phyloP scores from a whole-genome alignment of 345 rosid species.

The Citrus glauca region DNA sequence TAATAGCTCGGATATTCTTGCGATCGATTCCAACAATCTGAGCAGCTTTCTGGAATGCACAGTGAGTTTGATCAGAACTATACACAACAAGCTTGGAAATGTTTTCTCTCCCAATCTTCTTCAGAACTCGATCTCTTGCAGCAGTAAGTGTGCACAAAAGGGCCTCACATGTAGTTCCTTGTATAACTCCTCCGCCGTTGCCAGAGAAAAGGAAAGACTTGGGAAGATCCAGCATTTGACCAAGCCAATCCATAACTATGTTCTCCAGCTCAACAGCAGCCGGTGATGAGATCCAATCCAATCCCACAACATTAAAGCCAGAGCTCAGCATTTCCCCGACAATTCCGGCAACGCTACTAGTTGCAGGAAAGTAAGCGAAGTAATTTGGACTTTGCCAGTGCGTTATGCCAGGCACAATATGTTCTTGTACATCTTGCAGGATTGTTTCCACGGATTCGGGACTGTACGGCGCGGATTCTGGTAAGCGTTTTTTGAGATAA shows the following conservation, averaged over 20 bases:
- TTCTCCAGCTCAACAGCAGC: no score
- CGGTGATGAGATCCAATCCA: slow-evolving; percentile 27
- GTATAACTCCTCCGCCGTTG: no score
- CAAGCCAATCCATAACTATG: no score
- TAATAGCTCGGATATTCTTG: slow-evolving; percentile 36
- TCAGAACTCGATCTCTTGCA: slow-evolving; percentile 20
- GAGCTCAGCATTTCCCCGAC: slow-evolving; percentile 34
- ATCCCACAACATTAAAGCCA: slow-evolving; percentile 39
- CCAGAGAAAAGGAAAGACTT: no score
- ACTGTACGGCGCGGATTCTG: slow-evolving; percentile 25
- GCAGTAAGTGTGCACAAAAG: slow-evolving; percentile 26
- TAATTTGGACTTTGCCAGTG: slow-evolving; percentile 45
- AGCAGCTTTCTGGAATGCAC: slow-evolving; percentile 2
- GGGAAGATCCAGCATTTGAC: no score
- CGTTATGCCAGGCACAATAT: slow-evolving; percentile 40
- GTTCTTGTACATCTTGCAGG: slow-evolving; percentile 26
- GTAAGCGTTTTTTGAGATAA: slow-evolving; percentile 28
- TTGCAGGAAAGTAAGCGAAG: slow-evolving; percentile 35
- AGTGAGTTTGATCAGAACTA: slow-evolving; percentile 40
- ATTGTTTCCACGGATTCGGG: slow-evolving; percentile 33
- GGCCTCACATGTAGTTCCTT: no score
- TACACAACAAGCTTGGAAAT: slow-evolving; percentile 36
- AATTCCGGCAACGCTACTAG: slow-evolving; percentile 24
- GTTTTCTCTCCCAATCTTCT: slow-evolving; percentile 9
- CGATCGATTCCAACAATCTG: slow-evolving; percentile 37